A percentile compares a stretch with the other conserved stretches of the same genome.
Conservation (phyloP, 768 basidiomycete species). For the Lactarius trivialis region DNA sequence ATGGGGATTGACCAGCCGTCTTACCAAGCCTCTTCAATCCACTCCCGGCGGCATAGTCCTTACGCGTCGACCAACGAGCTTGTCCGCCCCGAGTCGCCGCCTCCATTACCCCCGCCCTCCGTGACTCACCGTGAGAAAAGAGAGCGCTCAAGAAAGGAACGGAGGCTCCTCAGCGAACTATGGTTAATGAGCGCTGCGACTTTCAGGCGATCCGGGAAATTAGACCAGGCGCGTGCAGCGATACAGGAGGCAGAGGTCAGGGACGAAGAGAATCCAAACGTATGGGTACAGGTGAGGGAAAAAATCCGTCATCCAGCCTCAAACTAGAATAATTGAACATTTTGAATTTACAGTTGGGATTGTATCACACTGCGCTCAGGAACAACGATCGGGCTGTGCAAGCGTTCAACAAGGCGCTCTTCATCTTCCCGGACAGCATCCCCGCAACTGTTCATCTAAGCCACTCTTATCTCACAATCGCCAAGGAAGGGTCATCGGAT, state of each 20-base stretch:
- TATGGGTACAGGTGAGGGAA: constrained; percentile 87
- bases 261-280: constrained; percentile 79
- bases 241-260: constrained; percentile 92
- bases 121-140: constrained; percentile 27
- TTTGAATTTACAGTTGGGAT: constrained; percentile 50
- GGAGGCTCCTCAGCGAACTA: constrained; percentile 69
- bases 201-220: constrained; percentile 81
- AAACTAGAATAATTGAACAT: not conserved
- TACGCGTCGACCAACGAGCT: constrained; percentile 31
- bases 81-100: constrained; percentile 28
- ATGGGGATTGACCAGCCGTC: constrained; percentile 34
- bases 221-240: constrained; percentile 83
- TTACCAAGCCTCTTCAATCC: constrained; percentile 78
- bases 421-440: constrained; percentile 74
- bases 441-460: constrained; percentile 74
- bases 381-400: constrained; percentile 58
- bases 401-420: constrained; percentile 82
- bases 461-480: constrained; percentile 55
- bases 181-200: constrained; percentile 96
- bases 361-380: constrained; percentile 60
- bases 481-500: constrained; percentile 26
- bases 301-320: not conserved
- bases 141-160: constrained; percentile 43
- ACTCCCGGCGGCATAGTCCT: constrained; percentile 56
- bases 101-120: constrained; percentile 38